Base-by-base conservation (phyloP, 495 filamentous ascomycete genomes). In the Penicillium simplicissimum region DNA sequence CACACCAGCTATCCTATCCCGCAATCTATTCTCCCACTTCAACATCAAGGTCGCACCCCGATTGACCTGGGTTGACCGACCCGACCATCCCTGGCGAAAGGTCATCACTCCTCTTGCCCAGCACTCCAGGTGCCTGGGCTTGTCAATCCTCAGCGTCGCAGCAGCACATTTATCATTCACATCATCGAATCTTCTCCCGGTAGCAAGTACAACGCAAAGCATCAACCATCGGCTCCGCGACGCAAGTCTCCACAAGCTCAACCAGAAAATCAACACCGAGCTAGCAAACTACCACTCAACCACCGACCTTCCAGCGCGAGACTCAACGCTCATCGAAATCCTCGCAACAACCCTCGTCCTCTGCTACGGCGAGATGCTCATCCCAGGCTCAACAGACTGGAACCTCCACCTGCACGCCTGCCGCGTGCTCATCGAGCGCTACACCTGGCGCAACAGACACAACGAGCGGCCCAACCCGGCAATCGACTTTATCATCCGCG, bases 311-410 rank as follows among this genome's bases (percentile, higher is more conserved):
- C 15, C 10, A n/a, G 14, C 25, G 2, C 38, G 34, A 31, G 19
- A 37, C 10, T 52, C 45, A 11, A 36, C 47, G 11, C 17, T 60
- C 10, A 43, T 60, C 21, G 48, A 42, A 19, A 60, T 60, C 21
- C 35, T 53, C n/a, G 58, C 58, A 45, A 53, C 58, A 9, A 52
- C 48, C 14, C 47, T 60, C n/a, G 58, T 60, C 2, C 47, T 60
- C 11, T 60, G 58, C 36, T 60, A 60, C 28, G 58, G 58, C 4
- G 58, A 60, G 15, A 60, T 60, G 58, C 47, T 60, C 21, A 52
- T 60, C 35, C 58, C 58, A 0, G 37, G 53, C 15, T 60, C 58
- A 19, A 60, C 58, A 19, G 58, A 60, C 49, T 60, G 58, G 58
- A 52, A 52, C 17, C 45, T 60, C 14, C 58, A 60, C 14, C 58